Base-by-base conservation (phyloP, 495 filamentous ascomycete species). In the Bathelium albidoporum region DNA sequence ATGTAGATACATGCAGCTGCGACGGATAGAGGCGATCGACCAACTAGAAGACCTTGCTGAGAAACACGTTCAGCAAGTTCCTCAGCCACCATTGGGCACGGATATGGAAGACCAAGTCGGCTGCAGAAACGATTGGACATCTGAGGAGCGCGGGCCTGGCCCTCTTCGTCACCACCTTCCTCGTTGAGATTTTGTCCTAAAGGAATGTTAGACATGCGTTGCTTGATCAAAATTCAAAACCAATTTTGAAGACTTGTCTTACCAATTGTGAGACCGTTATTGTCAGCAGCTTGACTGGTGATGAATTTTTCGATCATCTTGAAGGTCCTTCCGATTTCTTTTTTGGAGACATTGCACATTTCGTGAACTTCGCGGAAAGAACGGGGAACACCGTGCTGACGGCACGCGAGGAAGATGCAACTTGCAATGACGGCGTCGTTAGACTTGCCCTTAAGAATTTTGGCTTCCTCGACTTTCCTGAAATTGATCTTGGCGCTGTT, bases 1-100 rank as follows among this genome's bases (percentile, higher is more conserved):
- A 96, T 92, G 79, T 94, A 97, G 73, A 98, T 97, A 73, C 90
- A 95, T 44, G 93, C 91, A 20, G 91, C 93, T 2, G 94, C 94
- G 58, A 92, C 88, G 7, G 94, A 97, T 39, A 97, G 83, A 9
- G 94, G 94, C 44, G 94, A 97, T 60, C 94, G 90, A 62, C 94
- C 94, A 32, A 92, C 93, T 45, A 97, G 81, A 31, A 89, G 85
- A 45, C 87, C 89, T 60, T 86, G 82, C 20, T 81, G 81, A 1
- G 84, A 84, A 59, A 91, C 87, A 64, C 83, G 82, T 63, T 87
- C 82, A 16, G 91, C 90, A 31, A 96, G 80, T 36, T 84, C 79
- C 62, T 84, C 81, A 0, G 91, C 88, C 28, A 93, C 79, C 63
- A 84, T 87, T 66, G 83, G 85, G 69, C 89, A 85, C 28, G 79